Base-by-base conservation (phyloP, 148 eudicot species). In the Rhododendron molle region DNA sequence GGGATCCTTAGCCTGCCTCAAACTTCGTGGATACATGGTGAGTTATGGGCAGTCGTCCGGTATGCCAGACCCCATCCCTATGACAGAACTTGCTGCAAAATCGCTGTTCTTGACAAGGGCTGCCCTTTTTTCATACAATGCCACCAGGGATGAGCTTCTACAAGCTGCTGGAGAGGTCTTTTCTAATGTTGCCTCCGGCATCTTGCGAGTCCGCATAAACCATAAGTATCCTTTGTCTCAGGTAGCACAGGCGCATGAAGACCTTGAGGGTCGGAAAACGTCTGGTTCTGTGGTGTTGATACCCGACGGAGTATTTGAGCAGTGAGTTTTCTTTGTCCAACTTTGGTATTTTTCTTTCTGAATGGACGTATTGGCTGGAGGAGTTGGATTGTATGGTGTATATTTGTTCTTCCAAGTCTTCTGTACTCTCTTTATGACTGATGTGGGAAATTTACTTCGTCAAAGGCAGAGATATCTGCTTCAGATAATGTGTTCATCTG, bases 1-100 rank as follows among this genome's bases (percentile, higher is more conserved):
- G 99, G 96, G 98, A 85, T 96, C 99, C 50, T 83, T 96, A 80
- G 91, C 89, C 15, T 95, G 96, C 93, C 90, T 96, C 86, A 95
- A 96, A 88, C 2, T 87, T 16, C 90, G 98, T 10, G 98, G 99
- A 65, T 89, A 94, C 90, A 88, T 96, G 94, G 95, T 94, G 87
- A 78, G 78, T 74, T 94, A 90, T 32, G 96, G 99, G 72, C 93
- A 91, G 88, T 92, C 98, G 56, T 96, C 99, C 21, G 96, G 98
- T 1, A 5, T 89, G 56, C 92, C 93, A 7, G 98, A 96, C 69
- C 93, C 94, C 11, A 83, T 94, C 71, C 98, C 96, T 38, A 10
- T 93, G 87, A 90, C 98, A 30, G 93, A 93, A 58, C 88, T 96
- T 69, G 94, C 91, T 50, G 87, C 85, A 9, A 96, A 96, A 86